These are phyloP conservation scores for Dothidotthia symphoricarpi DNA, from an alignment of 2,329 filamentous ascomycete genomes.

Conservation along the genomic window DNA sequence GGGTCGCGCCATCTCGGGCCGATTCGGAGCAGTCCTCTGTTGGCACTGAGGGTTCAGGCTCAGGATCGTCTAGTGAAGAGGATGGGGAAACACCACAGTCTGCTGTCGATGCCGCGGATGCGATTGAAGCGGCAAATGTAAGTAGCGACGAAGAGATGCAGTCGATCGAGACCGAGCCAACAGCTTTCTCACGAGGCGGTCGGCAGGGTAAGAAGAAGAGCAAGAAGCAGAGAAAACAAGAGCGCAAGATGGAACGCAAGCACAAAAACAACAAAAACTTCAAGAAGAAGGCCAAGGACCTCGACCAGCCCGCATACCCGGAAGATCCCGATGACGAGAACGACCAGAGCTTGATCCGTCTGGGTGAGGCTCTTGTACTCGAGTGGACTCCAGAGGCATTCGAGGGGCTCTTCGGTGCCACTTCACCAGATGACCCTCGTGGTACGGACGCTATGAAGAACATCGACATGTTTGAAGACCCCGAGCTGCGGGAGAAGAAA, in stretches of 20 bases:
- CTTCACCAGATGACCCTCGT: slow-evolving; percentile 50
- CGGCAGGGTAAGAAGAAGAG: slow-evolving; percentile 36
- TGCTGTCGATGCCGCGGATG: slow-evolving; percentile 23
- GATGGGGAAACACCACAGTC: slow-evolving; percentile 31
- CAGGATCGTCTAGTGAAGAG: slow-evolving; percentile 37
- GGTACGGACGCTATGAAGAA: slow-evolving; percentile 61
- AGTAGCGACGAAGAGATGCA: slow-evolving; percentile 41
- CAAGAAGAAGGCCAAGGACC: slow-evolving; percentile 35
- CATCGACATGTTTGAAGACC: slow-evolving; percentile 55
- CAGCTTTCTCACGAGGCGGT: slow-evolving; percentile 24
- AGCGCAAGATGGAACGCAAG: slow-evolving; percentile 29
- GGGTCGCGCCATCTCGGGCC: slow-evolving; percentile 29
- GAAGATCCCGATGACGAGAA: slow-evolving; percentile 41
- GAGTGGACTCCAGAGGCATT: slow-evolving; percentile 76
- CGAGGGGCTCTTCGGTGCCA: slow-evolving; percentile 64
- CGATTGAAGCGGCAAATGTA: slow-evolving; percentile 31
- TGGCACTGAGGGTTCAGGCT: slow-evolving; percentile 17
- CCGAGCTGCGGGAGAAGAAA: slow-evolving; percentile 64
- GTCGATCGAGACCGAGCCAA: slow-evolving; percentile 24
- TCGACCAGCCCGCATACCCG: slow-evolving; percentile 29
- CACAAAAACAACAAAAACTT: slow-evolving; percentile 36
- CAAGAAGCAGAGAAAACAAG: slow-evolving; percentile 33
- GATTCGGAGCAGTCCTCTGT: slow-evolving; percentile 37
- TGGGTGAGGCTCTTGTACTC: slow-evolving; percentile 81
- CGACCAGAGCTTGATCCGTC: slow-evolving; percentile 67